Evolutionary conservation across 352 stramenopile genomes (phyloP).

Genomic region (Phytophthora hybrid): DNA sequence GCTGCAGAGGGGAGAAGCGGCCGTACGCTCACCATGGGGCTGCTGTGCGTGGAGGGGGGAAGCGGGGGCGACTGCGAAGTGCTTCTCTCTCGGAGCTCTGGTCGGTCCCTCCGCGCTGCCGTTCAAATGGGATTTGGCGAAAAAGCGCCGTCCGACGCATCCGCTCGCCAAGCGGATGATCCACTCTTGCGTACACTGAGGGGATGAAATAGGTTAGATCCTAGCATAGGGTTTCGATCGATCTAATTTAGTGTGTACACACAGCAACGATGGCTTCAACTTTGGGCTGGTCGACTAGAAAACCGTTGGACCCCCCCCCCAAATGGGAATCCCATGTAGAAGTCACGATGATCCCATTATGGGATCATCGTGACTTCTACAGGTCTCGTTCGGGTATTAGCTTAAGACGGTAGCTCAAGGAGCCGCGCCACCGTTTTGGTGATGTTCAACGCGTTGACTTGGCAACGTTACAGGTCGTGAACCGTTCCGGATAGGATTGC

Average conservation of each 20-base stretch:
- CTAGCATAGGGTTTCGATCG: background rate
- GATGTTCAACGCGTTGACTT: no score
- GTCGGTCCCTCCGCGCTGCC: conserved; percentile 26
- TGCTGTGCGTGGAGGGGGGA: conserved; percentile 3
- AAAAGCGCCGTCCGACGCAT: background rate
- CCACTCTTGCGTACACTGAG: conserved; percentile 29
- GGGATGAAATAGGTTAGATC: background rate
- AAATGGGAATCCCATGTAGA: background rate
- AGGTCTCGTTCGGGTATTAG: no score
- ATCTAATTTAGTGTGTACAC: background rate
- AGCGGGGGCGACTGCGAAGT: background rate
- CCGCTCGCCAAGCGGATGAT: conserved; percentile 15
- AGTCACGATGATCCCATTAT: background rate
- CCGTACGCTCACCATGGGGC: conserved; percentile 28
- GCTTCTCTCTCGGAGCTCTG: conserved; percentile 15
- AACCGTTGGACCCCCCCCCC: no score
- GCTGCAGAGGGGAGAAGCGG: background rate
- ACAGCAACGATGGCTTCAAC: background rate
- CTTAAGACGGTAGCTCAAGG: no score
- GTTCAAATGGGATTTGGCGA: conserved; percentile 41
- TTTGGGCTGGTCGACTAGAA: background rate
- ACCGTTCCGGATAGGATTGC: no score
- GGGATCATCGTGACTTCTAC: no score
- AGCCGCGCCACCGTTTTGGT: no score
- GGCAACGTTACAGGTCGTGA: no score